Conservation (phyloP, 805 yeast species). For the Helenozyma baotianmanensis region DNA sequence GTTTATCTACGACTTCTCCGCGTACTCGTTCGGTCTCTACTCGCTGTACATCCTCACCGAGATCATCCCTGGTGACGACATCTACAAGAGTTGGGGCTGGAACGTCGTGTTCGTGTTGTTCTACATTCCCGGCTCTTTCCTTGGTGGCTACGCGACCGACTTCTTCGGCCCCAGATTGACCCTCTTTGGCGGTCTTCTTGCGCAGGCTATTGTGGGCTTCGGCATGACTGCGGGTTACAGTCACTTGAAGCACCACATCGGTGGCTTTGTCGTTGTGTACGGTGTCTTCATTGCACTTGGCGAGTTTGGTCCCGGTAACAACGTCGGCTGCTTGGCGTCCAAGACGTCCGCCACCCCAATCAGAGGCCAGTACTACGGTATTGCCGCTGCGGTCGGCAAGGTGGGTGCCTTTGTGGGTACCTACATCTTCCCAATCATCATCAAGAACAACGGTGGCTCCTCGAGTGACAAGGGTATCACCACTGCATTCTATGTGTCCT, state of each 20-base stretch:
- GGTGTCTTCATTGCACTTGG: conserved; percentile 87
- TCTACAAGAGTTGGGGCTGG: conserved; percentile 86
- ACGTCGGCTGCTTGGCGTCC: conserved; percentile 81
- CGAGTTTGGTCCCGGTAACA: conserved; percentile 93
- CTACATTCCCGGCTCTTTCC: conserved; percentile 83
- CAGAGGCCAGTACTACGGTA: conserved; percentile 86
- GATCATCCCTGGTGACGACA: conserved; percentile 54
- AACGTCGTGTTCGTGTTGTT: conserved; percentile 82
- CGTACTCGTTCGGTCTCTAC: conserved; percentile 83
- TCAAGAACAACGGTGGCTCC: conserved; percentile 49
- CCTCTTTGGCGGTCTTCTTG: conserved; percentile 57
- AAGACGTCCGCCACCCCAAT: conserved; percentile 83
- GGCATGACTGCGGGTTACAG: conserved; percentile 73
- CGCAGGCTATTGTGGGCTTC: conserved; percentile 78
- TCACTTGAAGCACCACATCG: conserved; percentile 55
- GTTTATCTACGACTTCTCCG: conserved; percentile 88
- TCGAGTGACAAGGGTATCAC: conserved; percentile 51
- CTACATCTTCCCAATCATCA: conserved; percentile 80
- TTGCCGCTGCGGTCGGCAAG: conserved; percentile 90
- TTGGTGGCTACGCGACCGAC: conserved; percentile 85
- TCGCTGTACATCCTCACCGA: conserved; percentile 63
- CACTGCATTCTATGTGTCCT: conserved; percentile 79
- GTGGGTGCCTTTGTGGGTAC: conserved; percentile 92
- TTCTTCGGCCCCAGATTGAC: conserved; percentile 89
- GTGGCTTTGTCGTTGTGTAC: conserved; percentile 76